phyloP scores from a whole-genome alignment of 2,329 filamentous ascomycete species.

The Tolypocladium tropicale region DNA sequence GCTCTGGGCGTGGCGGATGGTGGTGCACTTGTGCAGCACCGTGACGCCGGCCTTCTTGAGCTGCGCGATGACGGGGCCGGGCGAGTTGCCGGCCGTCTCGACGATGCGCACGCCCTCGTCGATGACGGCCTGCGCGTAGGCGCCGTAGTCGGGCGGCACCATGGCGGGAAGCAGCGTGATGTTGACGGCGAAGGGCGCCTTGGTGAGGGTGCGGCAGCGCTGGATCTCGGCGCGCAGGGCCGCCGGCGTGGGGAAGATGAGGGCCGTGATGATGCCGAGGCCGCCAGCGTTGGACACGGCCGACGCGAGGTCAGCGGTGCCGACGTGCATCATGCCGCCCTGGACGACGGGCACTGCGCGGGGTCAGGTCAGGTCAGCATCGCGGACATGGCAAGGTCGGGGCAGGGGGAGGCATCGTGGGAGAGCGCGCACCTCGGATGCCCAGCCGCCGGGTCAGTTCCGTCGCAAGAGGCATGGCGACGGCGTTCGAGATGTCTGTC shows the following conservation, averaged over 20 bases:
- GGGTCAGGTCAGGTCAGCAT: not conserved
- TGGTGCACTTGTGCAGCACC: slow-evolving; percentile 95
- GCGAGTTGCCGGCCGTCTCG: slow-evolving; percentile 82
- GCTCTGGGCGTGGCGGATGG: slow-evolving; percentile 83
- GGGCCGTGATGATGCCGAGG: slow-evolving; percentile 71
- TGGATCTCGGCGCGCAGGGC: slow-evolving; percentile 90
- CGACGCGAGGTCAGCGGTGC: slow-evolving; percentile 67
- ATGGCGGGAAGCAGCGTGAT: slow-evolving; percentile 86
- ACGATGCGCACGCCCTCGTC: slow-evolving; percentile 88
- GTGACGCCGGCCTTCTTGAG: slow-evolving; percentile 71
- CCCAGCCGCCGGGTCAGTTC: slow-evolving; percentile 47
- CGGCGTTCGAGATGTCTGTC: not conserved
- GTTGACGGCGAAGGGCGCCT: slow-evolving; percentile 82
- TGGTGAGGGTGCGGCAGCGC: slow-evolving; percentile 70
- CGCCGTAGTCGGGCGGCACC: slow-evolving; percentile 82
- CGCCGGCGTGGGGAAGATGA: slow-evolving; percentile 88
- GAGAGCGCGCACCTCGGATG: slow-evolving; percentile 31
- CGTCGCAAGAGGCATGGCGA: slow-evolving; percentile 44
- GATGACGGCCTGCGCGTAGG: slow-evolving; percentile 85
- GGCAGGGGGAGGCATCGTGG: not conserved
- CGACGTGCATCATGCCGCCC: slow-evolving; percentile 81
- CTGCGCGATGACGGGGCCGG: slow-evolving; percentile 80
- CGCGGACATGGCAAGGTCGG: too few relatives aligned
- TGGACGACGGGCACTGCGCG: slow-evolving; percentile 65
- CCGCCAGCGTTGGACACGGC: slow-evolving; percentile 76